A percentile compares a stretch with the other conserved stretches of the same genome.
Evolutionary conservation across 257 asterid genomes (phyloP).

Genomic region (Euphrasia confusa): DNA sequence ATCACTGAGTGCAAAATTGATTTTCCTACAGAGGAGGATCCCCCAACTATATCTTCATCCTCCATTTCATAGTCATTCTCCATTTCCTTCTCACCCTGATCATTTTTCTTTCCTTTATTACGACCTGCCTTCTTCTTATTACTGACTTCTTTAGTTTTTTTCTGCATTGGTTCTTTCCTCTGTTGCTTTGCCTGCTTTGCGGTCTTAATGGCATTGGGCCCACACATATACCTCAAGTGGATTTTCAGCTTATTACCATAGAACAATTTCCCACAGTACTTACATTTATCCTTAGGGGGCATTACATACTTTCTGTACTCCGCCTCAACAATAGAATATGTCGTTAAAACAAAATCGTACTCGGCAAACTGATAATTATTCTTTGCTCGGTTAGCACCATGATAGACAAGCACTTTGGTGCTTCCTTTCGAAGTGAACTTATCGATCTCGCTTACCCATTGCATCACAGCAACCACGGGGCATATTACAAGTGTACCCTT

Average conservation of each 20-base stretch:
- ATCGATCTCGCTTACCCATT: slow-evolving; percentile 86
- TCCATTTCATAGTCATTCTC: slow-evolving; percentile 31
- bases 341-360: slow-evolving; percentile 85
- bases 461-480: slow-evolving; percentile 86
- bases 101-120: slow-evolving; percentile 27
- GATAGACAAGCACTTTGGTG: slow-evolving; percentile 75
- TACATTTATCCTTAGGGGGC: slow-evolving; percentile 83
- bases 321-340: slow-evolving; percentile 79
- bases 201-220: slow-evolving; percentile 73
- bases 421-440: slow-evolving; percentile 80
- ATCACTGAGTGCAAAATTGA: slow-evolving; percentile 70
- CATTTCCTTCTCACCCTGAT: slow-evolving; percentile 27
- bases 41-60: slow-evolving; percentile 30
- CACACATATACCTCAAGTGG: slow-evolving; percentile 74
- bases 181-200: slow-evolving; percentile 78
- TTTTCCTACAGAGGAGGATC: slow-evolving; percentile 32
- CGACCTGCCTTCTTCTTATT: slow-evolving; percentile 26
- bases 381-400: slow-evolving; percentile 74
- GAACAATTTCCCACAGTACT: slow-evolving; percentile 67
- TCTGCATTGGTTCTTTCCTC: slow-evolving; percentile 44
- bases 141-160: slow-evolving; percentile 27
- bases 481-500: slow-evolving; percentile 89
- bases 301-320: slow-evolving; percentile 72
- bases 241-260: slow-evolving; percentile 43
- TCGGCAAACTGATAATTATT: slow-evolving; percentile 50